These are phyloP conservation scores for Leccinum uliginosum DNA, from an alignment of 768 basidiomycete species.

Conservation along the genomic window DNA sequence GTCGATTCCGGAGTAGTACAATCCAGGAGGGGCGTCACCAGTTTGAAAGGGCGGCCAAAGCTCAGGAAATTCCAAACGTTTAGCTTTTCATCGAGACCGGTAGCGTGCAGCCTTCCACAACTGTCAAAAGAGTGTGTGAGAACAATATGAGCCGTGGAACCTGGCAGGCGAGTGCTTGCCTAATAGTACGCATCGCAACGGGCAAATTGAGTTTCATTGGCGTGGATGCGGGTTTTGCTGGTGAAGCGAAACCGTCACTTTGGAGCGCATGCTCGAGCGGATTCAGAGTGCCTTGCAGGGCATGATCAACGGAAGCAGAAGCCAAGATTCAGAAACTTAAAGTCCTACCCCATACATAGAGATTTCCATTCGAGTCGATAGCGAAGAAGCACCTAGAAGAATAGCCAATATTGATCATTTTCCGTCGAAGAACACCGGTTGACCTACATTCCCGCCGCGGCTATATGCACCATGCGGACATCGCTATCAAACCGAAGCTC, in stretches of 20 bases:
- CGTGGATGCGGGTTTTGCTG: conserved; percentile 43
- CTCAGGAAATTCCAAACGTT: conserved; percentile 71
- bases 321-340: background rate
- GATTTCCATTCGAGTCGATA: conserved; percentile 64
- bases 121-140: conserved; percentile 35
- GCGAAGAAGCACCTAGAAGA: conserved; percentile 82
- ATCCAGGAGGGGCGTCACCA: conserved; percentile 39
- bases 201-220: conserved; percentile 64
- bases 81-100: conserved; percentile 54
- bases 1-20: conserved; percentile 42
- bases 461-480: conserved; percentile 63
- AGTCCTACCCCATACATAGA: conserved; percentile 77
- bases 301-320: conserved; percentile 4
- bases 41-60: conserved; percentile 75
- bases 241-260: conserved; percentile 53
- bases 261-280: conserved; percentile 38
- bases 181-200: conserved; percentile 55
- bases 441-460: conserved; percentile 78
- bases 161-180: conserved; percentile 36
- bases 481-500: conserved; percentile 53
- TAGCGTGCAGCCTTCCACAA: conserved; percentile 73
- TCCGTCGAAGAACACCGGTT: background rate
- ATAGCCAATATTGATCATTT: background rate
- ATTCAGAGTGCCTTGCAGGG: conserved; percentile 53
- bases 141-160: background rate